Evolutionary conservation across 2,329 filamentous ascomycete species (phyloP).

Genomic region (Fusarium anguioides): DNA sequence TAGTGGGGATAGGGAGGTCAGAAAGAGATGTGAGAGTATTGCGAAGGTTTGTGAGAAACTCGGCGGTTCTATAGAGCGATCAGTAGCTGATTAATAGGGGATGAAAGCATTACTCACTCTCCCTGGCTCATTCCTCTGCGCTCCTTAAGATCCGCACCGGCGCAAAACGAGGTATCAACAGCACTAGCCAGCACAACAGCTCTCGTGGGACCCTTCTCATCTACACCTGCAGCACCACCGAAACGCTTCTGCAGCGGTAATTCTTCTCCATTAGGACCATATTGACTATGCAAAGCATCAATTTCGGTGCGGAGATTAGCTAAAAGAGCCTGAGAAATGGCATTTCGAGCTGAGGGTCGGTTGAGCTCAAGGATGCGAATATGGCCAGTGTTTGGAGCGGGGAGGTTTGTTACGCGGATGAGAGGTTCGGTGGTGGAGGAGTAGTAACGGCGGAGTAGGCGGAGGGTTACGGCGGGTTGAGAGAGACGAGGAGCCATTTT

Average conservation of each 20-base stretch:
- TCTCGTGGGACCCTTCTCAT: constrained; percentile 71
- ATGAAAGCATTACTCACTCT: constrained; percentile 68
- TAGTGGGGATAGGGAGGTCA: constrained; percentile 85
- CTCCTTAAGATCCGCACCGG: constrained; percentile 95
- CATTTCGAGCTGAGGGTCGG: constrained; percentile 86
- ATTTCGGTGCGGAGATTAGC: constrained; percentile 77
- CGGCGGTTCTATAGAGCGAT: constrained; percentile 69
- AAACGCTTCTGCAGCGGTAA: constrained; percentile 54
- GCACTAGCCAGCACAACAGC: constrained; percentile 87
- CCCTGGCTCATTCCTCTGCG: constrained; percentile 78
- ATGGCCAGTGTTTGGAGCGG: constrained; percentile 81
- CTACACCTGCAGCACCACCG: constrained; percentile 57
- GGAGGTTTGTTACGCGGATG: constrained; percentile 78
- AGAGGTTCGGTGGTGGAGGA: constrained; percentile 62
- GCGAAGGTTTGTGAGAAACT: constrained; percentile 83
- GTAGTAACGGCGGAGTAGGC: constrained; percentile 50
- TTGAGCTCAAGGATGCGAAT: constrained; percentile 92
- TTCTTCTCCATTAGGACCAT: constrained; percentile 66
- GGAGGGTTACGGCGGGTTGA: constrained; percentile 31
- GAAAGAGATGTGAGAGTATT: constrained; percentile 79
- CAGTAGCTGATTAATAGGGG: neutral
- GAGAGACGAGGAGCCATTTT: constrained; percentile 51
- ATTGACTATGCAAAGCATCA: constrained; percentile 74
- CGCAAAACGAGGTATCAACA: constrained; percentile 89
- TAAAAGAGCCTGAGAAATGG: constrained; percentile 84